A percentile compares a stretch with the other conserved stretches of the same genome.
Evolutionary conservation across 768 basidiomycete species (phyloP).

Genomic region (Xerocomellus dryophilus): DNA sequence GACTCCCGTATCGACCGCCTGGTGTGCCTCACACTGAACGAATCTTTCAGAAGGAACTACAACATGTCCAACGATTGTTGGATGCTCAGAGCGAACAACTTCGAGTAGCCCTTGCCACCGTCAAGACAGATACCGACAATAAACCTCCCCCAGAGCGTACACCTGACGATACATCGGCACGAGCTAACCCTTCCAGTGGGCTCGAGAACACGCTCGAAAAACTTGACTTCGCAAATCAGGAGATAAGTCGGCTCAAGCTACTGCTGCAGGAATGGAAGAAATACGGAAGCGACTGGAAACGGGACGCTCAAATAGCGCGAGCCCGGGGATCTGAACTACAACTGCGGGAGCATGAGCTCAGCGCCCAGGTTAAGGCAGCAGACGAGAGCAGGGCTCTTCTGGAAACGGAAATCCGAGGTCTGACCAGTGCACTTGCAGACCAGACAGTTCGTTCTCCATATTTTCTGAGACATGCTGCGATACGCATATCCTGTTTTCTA

Average conservation of each 20-base stretch:
- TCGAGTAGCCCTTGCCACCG: constrained; percentile 11
- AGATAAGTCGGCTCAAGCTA: constrained; percentile 18
- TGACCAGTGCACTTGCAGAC: constrained; percentile 17
- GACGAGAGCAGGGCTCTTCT: constrained; percentile 8
- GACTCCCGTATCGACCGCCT: background rate
- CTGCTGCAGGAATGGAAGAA: constrained; percentile 25
- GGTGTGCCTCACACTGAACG: constrained; percentile 7
- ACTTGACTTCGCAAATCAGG: constrained; percentile 14
- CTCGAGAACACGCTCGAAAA: constrained; percentile 8
- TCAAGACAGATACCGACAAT: constrained; percentile 1
- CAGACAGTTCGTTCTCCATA: constrained; percentile 21
- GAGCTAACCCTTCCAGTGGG: constrained; percentile 1
- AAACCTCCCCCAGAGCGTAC: constrained; percentile 1
- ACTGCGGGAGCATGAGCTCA: constrained; percentile 9
- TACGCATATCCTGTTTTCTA: constrained; percentile 4
- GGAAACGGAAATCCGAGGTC: constrained; percentile 12
- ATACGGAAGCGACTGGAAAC: constrained; percentile 27
- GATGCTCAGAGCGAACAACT: constrained; percentile 21
- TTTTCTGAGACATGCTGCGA: background rate
- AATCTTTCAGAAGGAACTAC: constrained; percentile 20
- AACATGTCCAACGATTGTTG: constrained; percentile 11
- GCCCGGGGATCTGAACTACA: constrained; percentile 12
- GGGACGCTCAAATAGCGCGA: constrained; percentile 16
- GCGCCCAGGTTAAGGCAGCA: constrained; percentile 5
- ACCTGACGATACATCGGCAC: constrained; percentile 4